Conservation (phyloP, 192 early-diverging fungal genomes). For the Geranomyces variabilis region DNA sequence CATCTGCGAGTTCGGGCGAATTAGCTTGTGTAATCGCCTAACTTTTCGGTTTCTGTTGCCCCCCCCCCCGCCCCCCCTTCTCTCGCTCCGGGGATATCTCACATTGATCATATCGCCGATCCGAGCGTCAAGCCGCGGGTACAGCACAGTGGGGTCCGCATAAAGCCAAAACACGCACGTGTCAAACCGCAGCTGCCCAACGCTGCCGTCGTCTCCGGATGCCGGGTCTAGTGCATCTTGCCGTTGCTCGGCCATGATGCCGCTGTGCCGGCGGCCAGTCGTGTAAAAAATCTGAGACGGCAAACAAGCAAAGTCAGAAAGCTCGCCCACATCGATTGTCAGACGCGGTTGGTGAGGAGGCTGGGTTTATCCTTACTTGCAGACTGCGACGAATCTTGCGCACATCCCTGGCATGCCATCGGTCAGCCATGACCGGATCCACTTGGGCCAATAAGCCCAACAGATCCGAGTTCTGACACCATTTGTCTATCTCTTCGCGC, state of each 20-base stretch:
- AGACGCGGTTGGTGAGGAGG: too few species aligned
- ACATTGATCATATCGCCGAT: conserved; percentile 90
- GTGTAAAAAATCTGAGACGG: conserved; percentile 60
- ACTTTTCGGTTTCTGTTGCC: too few species aligned
- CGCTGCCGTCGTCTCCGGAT: not conserved
- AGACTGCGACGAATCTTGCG: conserved; percentile 86
- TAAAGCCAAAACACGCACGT: conserved; percentile 89
- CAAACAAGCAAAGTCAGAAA: not conserved
- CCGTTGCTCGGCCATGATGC: conserved; percentile 71
- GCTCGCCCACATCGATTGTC: too few species aligned
- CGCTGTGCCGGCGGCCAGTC: conserved; percentile 76
- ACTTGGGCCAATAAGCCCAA: conserved; percentile 69
- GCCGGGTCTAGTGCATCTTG: not conserved
- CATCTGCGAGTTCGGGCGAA: too few species aligned
- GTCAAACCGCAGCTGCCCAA: conserved; percentile 30
- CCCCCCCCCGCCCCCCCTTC: too few species aligned
- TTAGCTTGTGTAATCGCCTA: too few species aligned
- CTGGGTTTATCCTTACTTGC: conserved; percentile 56
- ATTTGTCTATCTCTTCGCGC: conserved; percentile 11
- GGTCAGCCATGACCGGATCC: conserved; percentile 76
- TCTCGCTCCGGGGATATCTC: too few species aligned
- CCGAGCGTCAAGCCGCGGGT: conserved; percentile 79
- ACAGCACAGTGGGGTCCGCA: conserved; percentile 65
- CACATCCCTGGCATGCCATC: conserved; percentile 87
- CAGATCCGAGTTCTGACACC: conserved; percentile 47